Base-by-base conservation (phyloP, 805 yeast species). In the Nakazawaea wickerhamii region DNA sequence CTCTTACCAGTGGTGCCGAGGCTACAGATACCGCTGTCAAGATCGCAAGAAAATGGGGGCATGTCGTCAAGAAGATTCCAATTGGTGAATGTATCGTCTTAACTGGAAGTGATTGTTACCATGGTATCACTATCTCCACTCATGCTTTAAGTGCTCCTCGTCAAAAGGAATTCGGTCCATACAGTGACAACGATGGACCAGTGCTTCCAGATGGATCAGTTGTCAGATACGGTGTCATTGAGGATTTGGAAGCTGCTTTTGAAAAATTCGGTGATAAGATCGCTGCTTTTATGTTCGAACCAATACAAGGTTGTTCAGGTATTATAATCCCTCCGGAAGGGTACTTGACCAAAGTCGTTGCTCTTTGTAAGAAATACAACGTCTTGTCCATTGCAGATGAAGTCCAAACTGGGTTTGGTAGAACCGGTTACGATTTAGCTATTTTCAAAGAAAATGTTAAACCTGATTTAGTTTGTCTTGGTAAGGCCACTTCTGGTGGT, bases 271-370 rank as follows among this genome's bases (percentile, higher is more conserved):
- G 50, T 34, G 43, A 23, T 5, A 41, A 33, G 17, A 51, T 57
- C 33, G 58, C 57, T 7, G 59, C 55, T 4, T 55, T 57, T 28
- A 54, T 57, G 55, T 50, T 55, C 18, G 61, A 57, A 38, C 55
- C 61, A 22, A 55, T 57, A 18, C 59, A 57, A 43, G 61, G 61
- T 10, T 50, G 57, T 7, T 58, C 59, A n/a, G 61, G 61, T 41
- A 49, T 57, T 18, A 45, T 55, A 14, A 51, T 48, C 27, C 59
- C 61, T 13, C 58, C 59, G n/a, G 39, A 27, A 8, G 55, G 50
- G 4, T 57, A 55, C 31, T 22, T 53, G 9, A 53, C 48, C 13
- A 30, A 47, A 10, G 50, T 32, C 17, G 48, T 19, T 30, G 53
- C 49, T 2, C 31, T 57, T 13, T 57, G 61, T 43, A 47, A 55